Evolutionary conservation across 73 alveolate species (phyloP), one percentile per base, ranked within the genome.

Genomic region (Paramecium pentaurelia): DNA sequence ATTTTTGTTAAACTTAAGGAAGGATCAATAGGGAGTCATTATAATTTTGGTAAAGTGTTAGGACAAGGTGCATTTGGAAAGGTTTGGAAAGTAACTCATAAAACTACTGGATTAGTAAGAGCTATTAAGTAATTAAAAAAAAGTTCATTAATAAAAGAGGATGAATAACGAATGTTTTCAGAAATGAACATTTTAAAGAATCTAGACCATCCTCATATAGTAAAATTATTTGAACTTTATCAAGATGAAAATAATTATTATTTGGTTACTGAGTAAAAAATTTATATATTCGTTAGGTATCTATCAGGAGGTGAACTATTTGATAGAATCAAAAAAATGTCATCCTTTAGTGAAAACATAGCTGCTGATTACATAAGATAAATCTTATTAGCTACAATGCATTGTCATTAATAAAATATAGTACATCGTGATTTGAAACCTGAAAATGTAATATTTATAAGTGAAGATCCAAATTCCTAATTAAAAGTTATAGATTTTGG

Each of bases 401-500:
- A 97, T 88, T 96, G 98, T 60, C 99, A 97, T 88, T 77, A 88
- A 42, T 92, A 93, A 90, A 93, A 94, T 27, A 96, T 97, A 4
- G 97, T 97, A 2, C 99, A 97, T 90, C 71, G 99, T 90, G 99
- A 98, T 80, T 70, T 98, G 20, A 98, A 98, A 71, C 99, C 99
- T 18, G 99, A 96, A 51, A 98, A 98, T 91, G 93, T 97, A 42
- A 84, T 97, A 30, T 96, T 97, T 45, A 96, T 89, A 40, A 94
- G 94, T 44, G 94, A 95, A 58, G 95, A 96, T 51, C 83, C 92
- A 6, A 86, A 92, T 34, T 85, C 92, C 11, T 75, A 77, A 40
- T 71, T 96, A 12, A 98, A 98, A 95, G 96, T 98, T 20, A 97
- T 98, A 12, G 99, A 97, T 92, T 98, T 98, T 93, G 99, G 99